Percentiles rank a stretch among this genome's conserved stretches.
phyloP scores from a whole-genome alignment of 345 rosid species.

The Brassica nigra region DNA sequence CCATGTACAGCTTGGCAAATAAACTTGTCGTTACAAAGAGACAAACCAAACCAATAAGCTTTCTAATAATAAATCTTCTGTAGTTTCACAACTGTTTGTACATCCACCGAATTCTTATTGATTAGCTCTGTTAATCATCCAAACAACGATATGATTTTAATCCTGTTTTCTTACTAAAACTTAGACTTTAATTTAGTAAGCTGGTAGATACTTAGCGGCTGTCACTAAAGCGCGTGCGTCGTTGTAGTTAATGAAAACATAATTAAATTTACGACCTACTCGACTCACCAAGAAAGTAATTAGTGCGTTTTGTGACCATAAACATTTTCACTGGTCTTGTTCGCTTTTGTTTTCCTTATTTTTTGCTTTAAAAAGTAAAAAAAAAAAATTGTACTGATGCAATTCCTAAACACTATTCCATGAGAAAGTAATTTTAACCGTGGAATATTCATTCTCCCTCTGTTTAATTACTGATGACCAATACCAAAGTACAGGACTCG shows the following conservation, averaged over 20 bases:
- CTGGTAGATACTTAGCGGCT: conserved; percentile 12
- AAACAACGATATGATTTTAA: not conserved
- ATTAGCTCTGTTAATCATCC: conserved; percentile 10
- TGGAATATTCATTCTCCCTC: not conserved
- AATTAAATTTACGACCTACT: conserved; percentile 1
- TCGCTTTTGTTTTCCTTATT: not conserved
- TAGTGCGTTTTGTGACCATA: conserved; percentile 1
- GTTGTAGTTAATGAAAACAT: conserved; percentile 4
- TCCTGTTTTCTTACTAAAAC: not conserved
- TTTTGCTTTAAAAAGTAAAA: not conserved
- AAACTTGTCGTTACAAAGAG: conserved; percentile 32
- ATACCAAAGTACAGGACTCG: not conserved
- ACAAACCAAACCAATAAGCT: conserved; percentile 13
- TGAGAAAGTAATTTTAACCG: not conserved
- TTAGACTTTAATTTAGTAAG: not conserved
- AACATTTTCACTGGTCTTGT: not conserved
- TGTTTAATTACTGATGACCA: not conserved
- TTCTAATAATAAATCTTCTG: not conserved
- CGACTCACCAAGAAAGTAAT: not conserved
- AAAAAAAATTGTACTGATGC: not conserved
- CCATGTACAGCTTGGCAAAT: conserved; percentile 35
- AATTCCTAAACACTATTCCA: conserved; percentile 6
- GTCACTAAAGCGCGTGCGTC: conserved; percentile 1
- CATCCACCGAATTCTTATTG: conserved; percentile 18
- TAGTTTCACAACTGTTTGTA: not conserved